phyloP scores from a whole-genome alignment of 1,139 yeast genomes.

The Geotrichum cucujoidarum region DNA sequence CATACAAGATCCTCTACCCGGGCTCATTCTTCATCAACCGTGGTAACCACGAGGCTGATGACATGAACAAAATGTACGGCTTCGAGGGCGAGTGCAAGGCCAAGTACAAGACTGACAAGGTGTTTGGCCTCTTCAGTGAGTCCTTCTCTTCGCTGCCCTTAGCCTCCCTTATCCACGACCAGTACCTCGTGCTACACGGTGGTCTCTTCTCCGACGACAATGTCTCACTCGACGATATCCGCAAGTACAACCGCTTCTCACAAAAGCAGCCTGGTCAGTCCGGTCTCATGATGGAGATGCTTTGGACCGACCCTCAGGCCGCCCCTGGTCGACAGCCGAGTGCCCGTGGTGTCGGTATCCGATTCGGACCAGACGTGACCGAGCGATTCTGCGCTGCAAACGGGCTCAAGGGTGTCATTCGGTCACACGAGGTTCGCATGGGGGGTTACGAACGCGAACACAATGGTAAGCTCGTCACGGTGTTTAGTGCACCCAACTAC shows the following conservation, averaged over 20 bases:
- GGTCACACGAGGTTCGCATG: constrained; percentile 95
- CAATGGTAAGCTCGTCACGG: constrained; percentile 78
- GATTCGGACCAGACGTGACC: constrained; percentile 95
- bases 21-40: constrained; percentile 67
- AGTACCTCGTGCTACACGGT: constrained; percentile 87
- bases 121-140: constrained; percentile 82
- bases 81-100: constrained; percentile 93
- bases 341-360: constrained; percentile 91
- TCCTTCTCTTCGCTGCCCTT: constrained; percentile 83
- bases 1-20: constrained; percentile 79
- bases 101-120: constrained; percentile 67
- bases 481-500: constrained; percentile 95
- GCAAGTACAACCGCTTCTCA: constrained; percentile 58
- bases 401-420: constrained; percentile 68
- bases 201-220: constrained; percentile 81
- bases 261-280: constrained; percentile 82
- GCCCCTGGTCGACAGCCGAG: constrained; percentile 77
- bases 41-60: constrained; percentile 95
- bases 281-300: constrained; percentile 91
- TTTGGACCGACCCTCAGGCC: constrained; percentile 96
- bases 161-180: constrained; percentile 68
- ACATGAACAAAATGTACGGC: constrained; percentile 95
- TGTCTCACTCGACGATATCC: constrained; percentile 67
- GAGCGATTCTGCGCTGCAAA: constrained; percentile 68
- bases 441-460: constrained; percentile 88